Base-by-base conservation (phyloP, 2,329 filamentous ascomycete genomes). In the Stemphylium vesicarium region DNA sequence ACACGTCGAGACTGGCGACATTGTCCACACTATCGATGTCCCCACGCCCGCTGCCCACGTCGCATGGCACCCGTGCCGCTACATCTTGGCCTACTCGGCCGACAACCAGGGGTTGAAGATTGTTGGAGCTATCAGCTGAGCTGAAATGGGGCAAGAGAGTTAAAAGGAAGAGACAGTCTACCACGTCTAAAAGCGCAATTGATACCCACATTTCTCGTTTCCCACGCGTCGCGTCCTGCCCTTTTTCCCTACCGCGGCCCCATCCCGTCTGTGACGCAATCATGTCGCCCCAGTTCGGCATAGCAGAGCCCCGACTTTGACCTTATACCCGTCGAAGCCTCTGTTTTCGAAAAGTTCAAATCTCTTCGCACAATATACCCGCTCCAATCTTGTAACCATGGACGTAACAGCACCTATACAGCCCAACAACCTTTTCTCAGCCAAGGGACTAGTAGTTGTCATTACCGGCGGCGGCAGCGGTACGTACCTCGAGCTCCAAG, bases 61-160 rank as follows among this genome's bases (percentile, higher is more conserved):
- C 7, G 84, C 88, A 2, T 93, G 90, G 90, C 89, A 91, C 60
- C 90, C 90, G 2, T 87, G 84, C 37, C 82, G 86, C 52, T 93
- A 93, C 72, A 86, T 84, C 62, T 76, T 94, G 55, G 90, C 90
- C 2, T 92, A 91, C 71, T 85, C 85, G 12, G 78, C 78, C 47
- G 90, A 93, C 68, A 75, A 85, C 9, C 62, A 70, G 32, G 88
- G 88, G 0, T 74, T 93, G 53, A 86, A 88, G 66, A 90, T 92
- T 53, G 80, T 91, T 42, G 88, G 87, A 10, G 71, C 65, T 6
- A 69, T 73, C 22, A 69, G 57, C 58, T 71, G 53, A 65, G 50
- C 16, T 8, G 44, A 24, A 29, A 16, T 24, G 13, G 31, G 5
- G 22, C 13, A 49, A 39, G 38, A 29, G 13, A 36, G 24, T 16